A percentile compares a stretch with the other conserved stretches of the same genome.
These are phyloP conservation scores for Yueomyces sinensis DNA, from an alignment of 805 yeast genomes.

Conservation along the genomic window DNA sequence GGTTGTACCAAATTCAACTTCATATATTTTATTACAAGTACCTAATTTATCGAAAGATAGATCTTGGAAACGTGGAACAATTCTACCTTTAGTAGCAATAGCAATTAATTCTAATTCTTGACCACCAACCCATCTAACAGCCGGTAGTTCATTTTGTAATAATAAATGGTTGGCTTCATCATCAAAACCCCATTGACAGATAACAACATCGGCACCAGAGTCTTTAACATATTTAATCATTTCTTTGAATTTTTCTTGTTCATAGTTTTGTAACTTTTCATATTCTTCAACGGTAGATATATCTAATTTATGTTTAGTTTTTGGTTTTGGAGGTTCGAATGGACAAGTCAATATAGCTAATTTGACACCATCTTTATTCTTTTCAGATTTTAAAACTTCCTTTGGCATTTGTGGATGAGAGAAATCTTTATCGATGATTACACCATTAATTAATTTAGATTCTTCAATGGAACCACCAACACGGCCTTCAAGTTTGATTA, in stretches of 20 bases:
- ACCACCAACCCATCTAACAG: constrained; percentile 99
- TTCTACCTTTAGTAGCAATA: constrained; percentile 93
- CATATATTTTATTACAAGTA: constrained; percentile 70
- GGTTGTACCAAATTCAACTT: constrained; percentile 91
- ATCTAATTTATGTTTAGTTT: constrained; percentile 93
- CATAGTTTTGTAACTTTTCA: constrained; percentile 79
- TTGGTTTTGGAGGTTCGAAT: constrained; percentile 99
- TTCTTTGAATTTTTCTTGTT: constrained; percentile 76
- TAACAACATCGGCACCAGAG: constrained; percentile 90
- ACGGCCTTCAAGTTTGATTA: constrained; percentile 89
- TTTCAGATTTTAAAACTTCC: constrained; percentile 28
- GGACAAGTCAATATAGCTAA: constrained; percentile 96
- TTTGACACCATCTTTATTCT: constrained; percentile 51
- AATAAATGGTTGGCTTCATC: constrained; percentile 95
- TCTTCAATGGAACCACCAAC: constrained; percentile 90
- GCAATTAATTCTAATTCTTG: constrained; percentile 92
- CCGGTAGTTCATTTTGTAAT: constrained; percentile 78
- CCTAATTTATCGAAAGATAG: constrained; percentile 74
- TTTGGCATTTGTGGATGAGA: constrained; percentile 99
- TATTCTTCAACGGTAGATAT: constrained; percentile 91
- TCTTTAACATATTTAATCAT: constrained; percentile 81
- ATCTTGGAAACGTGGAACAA: constrained; percentile 95
- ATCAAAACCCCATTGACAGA: constrained; percentile 99
- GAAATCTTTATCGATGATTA: constrained; percentile 87
- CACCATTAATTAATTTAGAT: constrained; percentile 78